Evolutionary conservation across 2,329 filamentous ascomycete species (phyloP).

Genomic region (Hymenoscyphus fraxineus): DNA sequence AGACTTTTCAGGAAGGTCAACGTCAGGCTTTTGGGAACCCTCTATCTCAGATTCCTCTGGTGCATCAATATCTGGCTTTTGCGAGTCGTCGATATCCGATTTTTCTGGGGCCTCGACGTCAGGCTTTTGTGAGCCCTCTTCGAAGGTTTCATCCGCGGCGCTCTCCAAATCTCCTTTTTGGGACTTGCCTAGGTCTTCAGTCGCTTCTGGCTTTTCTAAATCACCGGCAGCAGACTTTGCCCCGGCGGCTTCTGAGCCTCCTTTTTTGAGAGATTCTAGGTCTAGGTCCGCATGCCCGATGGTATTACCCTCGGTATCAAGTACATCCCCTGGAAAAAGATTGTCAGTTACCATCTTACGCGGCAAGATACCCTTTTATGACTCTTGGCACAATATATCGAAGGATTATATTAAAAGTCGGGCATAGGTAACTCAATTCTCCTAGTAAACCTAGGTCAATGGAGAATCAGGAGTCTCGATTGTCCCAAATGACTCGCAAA

Average conservation of each 20-base stretch:
- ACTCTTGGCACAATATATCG: too few species aligned
- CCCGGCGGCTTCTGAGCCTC: constrained; percentile 10
- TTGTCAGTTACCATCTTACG: neutral
- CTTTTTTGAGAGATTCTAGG: constrained; percentile 4
- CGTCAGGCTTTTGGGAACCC: constrained; percentile 12
- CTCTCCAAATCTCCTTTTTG: neutral
- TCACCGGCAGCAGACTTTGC: constrained; percentile 11
- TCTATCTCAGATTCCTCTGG: constrained; percentile 7
- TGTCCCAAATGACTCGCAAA: too few species aligned
- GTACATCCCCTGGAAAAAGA: constrained; percentile 41
- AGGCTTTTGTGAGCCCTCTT: neutral
- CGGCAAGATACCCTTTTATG: neutral
- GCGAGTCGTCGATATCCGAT: neutral
- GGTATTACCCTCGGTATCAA: constrained; percentile 51
- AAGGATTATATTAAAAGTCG: too few species aligned
- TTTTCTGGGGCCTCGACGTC: neutral
- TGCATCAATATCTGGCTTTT: neutral
- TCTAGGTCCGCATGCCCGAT: constrained; percentile 38
- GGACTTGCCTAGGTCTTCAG: neutral
- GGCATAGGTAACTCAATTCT: too few species aligned
- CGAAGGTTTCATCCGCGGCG: neutral
- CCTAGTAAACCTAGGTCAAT: too few species aligned
- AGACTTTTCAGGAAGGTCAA: neutral
- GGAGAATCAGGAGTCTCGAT: too few species aligned
- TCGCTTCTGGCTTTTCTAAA: constrained; percentile 4